Evolutionary conservation across 345 rosid species (phyloP).

Genomic region (Noccaea bulbosa): DNA sequence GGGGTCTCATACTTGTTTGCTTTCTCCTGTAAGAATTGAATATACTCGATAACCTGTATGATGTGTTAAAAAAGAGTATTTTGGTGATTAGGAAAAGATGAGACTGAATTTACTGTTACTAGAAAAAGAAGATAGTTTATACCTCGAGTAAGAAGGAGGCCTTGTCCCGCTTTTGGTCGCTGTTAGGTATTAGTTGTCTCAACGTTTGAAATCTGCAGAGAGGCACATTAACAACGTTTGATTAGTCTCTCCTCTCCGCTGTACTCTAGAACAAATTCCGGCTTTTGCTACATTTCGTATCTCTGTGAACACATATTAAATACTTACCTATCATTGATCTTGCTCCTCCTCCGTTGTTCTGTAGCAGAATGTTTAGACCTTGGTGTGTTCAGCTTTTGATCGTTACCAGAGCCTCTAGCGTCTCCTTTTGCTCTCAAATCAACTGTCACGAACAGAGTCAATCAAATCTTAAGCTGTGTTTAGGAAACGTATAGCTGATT

Average conservation of each 20-base stretch:
- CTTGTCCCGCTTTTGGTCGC: constrained; percentile 94
- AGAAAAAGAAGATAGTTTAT: not conserved
- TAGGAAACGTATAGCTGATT: not conserved
- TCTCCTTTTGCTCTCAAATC: constrained; percentile 71
- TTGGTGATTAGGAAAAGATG: not conserved
- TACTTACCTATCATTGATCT: constrained; percentile 88
- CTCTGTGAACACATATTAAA: not conserved
- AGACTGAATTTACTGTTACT: not conserved
- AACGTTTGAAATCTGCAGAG: constrained; percentile 83
- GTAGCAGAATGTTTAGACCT: constrained; percentile 99
- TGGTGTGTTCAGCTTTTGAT: constrained; percentile 84
- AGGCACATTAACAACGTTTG: constrained; percentile 12
- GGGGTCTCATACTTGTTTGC: constrained; percentile 71
- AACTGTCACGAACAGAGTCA: constrained; percentile 42
- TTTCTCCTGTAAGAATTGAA: constrained; percentile 89
- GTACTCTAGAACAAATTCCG: not conserved
- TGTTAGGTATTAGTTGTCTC: constrained; percentile 83
- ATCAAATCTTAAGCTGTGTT: constrained; percentile 23
- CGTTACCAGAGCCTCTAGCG: constrained; percentile 57
- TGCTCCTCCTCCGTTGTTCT: constrained; percentile 96
- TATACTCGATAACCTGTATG: constrained; percentile 84
- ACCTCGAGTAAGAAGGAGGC: constrained; percentile 98
- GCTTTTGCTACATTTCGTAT: constrained; percentile 11
- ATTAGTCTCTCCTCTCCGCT: not conserved
- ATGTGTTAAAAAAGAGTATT: not conserved